Base-by-base conservation (phyloP, 2,329 filamentous ascomycete genomes). In the Elsinoe batatas region DNA sequence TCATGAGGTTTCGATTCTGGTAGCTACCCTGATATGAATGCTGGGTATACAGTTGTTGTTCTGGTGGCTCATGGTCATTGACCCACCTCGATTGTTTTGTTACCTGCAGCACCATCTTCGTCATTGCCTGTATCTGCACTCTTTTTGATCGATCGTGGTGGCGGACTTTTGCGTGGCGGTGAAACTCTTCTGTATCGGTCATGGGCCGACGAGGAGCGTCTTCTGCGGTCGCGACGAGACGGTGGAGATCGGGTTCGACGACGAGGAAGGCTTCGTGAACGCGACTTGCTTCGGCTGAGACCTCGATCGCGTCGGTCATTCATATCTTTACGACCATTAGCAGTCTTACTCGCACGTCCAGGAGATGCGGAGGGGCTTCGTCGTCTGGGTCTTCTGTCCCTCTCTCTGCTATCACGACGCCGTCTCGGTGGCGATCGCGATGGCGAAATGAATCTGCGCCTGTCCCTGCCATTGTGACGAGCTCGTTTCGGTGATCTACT, bases 161-260 rank as follows among this genome's bases (percentile, higher is more conserved):
- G 26, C 17, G 17, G 40, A 17, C 40, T 44, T 18, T 20, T 18
- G 10, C 40, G 40, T 22, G 26, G 26, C 17, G 17, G 10, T 3
- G 47, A 18, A 6, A 13, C 33, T 10, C 20, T 15, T 13, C 15
- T 36, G 8, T 12, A 13, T 1, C 6, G 47, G 10, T 18, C 15
- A 83, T 95, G 55, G 77, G 79, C 46, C 90, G 96, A 69, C 88
- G 89, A 12, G 84, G 84, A 64, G 87, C 70, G 75, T 49, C 58
- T 56, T 51, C 59, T 62, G 55, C 58, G 61, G 40, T 64, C 64
- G 22, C 67, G 66, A 47, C 65, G 66, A 33, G 68, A 65, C 35
- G 64, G 61, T 43, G 58, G 62, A 58, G 64, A 65, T 56, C 61
- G 64, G 36, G 54, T 56, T 46, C 50, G 43, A n/a, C 56, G 50